Evolutionary conservation across 192 early-diverging fungal genomes (phyloP), one percentile per base, ranked within the genome.

Genomic region (Coemansia sp.): DNA sequence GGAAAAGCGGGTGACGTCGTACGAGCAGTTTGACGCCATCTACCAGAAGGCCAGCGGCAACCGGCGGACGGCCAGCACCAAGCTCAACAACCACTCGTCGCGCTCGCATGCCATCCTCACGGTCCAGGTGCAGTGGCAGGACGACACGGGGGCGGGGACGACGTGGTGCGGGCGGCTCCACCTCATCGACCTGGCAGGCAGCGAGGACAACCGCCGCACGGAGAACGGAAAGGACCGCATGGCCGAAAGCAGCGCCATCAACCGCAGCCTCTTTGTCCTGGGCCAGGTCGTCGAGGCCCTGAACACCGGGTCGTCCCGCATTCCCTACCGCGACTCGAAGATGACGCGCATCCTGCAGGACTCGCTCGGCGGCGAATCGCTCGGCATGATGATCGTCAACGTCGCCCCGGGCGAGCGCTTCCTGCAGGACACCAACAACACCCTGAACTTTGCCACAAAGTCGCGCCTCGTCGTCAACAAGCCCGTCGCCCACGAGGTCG

Each of bases 311-410:
- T 71, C 77, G 10, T 52, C 68, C 18, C 64, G 87, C 0, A 77
- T 88, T 2, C 86, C 87, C 9, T 90, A 86, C 68, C 69, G 87
- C 20, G 86, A 90, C 53, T 88, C 86, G 3, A 90, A 90, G 64
- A 82, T 90, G 81, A 90, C 89, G 25, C 74, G 88, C 23, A 85
- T 88, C 9, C 60, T 89, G 35, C 87, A 88, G 72, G 84, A 87
- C 70, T 83, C 85, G 6, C 74, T 91, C 9, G 89, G 88, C 39
- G 89, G 89, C 14, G 76, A 70, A 23, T 81, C 84, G 21, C 59
- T 82, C 42, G 86, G 84, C 35, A 81, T 89, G 81, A 88, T 91
- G 85, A 86, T 90, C 62, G 85, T 88, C 39, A 89, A 88, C 48
- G 81, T 88, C 12, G 77, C 89, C 2, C 88, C 86, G 0, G 85